phyloP scores from a whole-genome alignment of 2,329 filamentous ascomycete genomes.

The Myriosclerotinia curreyana region DNA sequence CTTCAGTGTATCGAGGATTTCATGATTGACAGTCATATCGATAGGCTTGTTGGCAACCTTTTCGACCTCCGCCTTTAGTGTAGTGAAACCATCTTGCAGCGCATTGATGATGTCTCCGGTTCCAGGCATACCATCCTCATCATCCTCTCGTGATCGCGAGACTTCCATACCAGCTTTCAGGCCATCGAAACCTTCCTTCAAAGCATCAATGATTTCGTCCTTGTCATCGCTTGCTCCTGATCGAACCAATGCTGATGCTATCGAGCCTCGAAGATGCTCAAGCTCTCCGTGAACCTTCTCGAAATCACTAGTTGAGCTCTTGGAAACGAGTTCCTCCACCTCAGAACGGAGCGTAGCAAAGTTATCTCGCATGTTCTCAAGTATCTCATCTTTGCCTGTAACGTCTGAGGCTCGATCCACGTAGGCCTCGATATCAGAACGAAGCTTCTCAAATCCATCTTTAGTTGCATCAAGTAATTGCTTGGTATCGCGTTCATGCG shows the following conservation, averaged over 20 bases:
- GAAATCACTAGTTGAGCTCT: constrained; percentile 51
- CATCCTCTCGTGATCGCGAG: constrained; percentile 39
- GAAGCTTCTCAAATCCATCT: constrained; percentile 79
- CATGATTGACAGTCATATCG: constrained; percentile 81
- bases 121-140: constrained; percentile 46
- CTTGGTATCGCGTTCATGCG: constrained; percentile 78
- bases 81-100: constrained; percentile 80
- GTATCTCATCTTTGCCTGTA: constrained; percentile 72
- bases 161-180: constrained; percentile 65
- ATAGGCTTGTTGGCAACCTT: constrained; percentile 72
- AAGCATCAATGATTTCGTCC: constrained; percentile 60
- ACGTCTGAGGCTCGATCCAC: constrained; percentile 69
- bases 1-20: constrained; percentile 84
- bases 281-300: constrained; percentile 57
- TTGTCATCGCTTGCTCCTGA: constrained; percentile 49
- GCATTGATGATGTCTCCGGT: constrained; percentile 88
- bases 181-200: constrained; percentile 69
- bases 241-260: constrained; percentile 51
- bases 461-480: constrained; percentile 85
- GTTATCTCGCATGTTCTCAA: constrained; percentile 63
- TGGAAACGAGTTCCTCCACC: constrained; percentile 58
- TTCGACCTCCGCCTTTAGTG: constrained; percentile 74
- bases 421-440: constrained; percentile 76
- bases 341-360: constrained; percentile 67
- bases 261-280: constrained; percentile 56